Evolutionary conservation across 2,329 filamentous ascomycete genomes (phyloP).

Genomic region (Bipolaris cookei): DNA sequence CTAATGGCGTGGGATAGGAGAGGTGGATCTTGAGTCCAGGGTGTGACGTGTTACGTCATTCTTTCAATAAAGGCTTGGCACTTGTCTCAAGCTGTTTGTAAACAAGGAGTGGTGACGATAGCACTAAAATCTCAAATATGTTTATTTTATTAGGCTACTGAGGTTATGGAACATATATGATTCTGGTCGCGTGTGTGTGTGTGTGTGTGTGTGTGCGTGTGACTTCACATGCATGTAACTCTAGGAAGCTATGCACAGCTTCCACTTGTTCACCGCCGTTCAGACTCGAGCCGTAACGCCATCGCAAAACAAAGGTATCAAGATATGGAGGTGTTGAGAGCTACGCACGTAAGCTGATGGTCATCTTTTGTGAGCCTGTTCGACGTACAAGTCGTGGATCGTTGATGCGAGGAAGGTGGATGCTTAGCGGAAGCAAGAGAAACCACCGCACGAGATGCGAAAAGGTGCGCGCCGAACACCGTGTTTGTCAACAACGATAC

Average conservation of each 20-base stretch:
- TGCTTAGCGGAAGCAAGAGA: slow-evolving; percentile 61
- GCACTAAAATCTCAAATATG: neutral
- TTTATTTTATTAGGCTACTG: slow-evolving; percentile 21
- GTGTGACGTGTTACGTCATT: slow-evolving; percentile 20
- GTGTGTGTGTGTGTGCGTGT: neutral
- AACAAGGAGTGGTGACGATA: neutral
- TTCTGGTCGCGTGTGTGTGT: neutral
- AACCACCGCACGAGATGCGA: slow-evolving; percentile 57
- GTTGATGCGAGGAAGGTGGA: slow-evolving; percentile 21
- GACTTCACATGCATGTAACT: neutral
- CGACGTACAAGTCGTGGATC: slow-evolving; percentile 35
- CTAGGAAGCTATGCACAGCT: neutral
- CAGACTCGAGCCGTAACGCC: slow-evolving; percentile 20
- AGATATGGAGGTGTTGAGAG: neutral
- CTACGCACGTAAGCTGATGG: neutral
- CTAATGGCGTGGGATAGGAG: slow-evolving; percentile 17
- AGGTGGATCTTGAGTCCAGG: slow-evolving; percentile 21
- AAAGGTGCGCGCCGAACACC: slow-evolving; percentile 60
- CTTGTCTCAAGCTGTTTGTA: neutral
- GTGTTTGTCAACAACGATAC: slow-evolving; percentile 59
- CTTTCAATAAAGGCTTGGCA: neutral
- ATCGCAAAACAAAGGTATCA: slow-evolving; percentile 14
- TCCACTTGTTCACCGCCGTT: slow-evolving; percentile 1
- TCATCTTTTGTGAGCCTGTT: rapidly evolving
- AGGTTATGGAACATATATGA: slow-evolving; percentile 6